Base-by-base conservation (phyloP, 257 asterid species). In the Plantago major region DNA sequence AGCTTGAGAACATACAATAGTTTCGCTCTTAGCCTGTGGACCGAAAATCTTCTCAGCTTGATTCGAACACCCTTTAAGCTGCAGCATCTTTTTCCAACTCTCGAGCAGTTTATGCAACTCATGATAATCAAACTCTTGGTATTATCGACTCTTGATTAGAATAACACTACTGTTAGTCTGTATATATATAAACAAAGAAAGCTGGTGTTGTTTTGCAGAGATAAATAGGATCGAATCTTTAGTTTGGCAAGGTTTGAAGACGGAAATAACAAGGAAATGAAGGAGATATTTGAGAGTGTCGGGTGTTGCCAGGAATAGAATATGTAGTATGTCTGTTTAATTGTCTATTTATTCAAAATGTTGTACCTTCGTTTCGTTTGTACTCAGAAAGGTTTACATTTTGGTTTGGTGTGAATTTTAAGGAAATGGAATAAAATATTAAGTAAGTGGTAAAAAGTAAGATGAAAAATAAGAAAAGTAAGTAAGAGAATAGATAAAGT, bases 31-130 rank as follows among this genome's bases (percentile, higher is more conserved):
- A 81, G 53, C 42, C 73, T 33, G 10, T 72, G 77, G 22, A 82
- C 79, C 0, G 81, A 76, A 70, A 79, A 76, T 42, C 74, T 74
- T 47, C 78, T 64, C 5, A 71, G 58, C 15, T 76, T 76, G 38
- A 82, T 10, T 63, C 76, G 69, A 61, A 79, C 73, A 9, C 87
- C 87, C 71, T 71, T 60, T 9, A 71, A 22, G 10, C 74, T 76
- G 10, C 61, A 22, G 26, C 26, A 55, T 48, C 80, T 78, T 46
- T 28, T 68, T 13, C 76, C 66, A n/a, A 63, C 79, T 46, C 81
- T 78, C 11, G 63, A 65, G 17, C 74, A 81, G 51, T 71, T 71
- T 74, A 73, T 67, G 11, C 51, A 44, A 37, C 55, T 63, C 77
- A 62, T 43, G 26, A 22, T 2, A 22, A 22, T 22, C 26, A n/a